Percentiles rank a stretch among this genome's conserved stretches.
phyloP scores from a whole-genome alignment of 257 asterid genomes.

The Solanum virginianum region DNA sequence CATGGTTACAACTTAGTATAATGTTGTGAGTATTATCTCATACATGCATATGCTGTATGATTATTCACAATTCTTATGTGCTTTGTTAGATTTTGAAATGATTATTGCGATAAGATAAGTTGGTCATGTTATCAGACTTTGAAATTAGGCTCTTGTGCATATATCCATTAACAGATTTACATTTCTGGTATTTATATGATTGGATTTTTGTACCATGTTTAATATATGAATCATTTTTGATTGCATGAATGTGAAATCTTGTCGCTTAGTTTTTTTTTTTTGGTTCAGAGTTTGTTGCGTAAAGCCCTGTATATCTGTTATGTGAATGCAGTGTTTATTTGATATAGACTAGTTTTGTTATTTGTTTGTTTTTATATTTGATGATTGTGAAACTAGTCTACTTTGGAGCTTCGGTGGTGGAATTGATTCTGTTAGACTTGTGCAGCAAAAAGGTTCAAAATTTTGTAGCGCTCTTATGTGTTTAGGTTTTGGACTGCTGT shows the following conservation, averaged over 20 bases:
- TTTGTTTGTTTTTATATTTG: background rate
- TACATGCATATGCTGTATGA: background rate
- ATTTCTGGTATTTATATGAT: background rate
- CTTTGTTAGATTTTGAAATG: background rate
- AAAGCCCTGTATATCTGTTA: background rate
- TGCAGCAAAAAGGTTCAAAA: background rate
- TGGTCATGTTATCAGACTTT: background rate
- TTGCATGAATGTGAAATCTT: background rate
- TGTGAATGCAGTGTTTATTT: background rate
- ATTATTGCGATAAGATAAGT: background rate
- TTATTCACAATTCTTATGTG: background rate
- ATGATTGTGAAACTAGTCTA: background rate
- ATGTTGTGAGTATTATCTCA: background rate
- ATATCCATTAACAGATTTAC: background rate
- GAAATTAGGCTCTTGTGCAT: background rate
- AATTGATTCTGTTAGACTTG: background rate
- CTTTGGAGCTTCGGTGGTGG: background rate
- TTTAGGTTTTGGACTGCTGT: background rate
- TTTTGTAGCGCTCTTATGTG: too few relatives aligned
- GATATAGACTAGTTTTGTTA: background rate
- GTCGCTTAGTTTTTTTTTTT: background rate
- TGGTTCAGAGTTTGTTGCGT: background rate
- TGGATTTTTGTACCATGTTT: background rate
- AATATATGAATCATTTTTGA: background rate
- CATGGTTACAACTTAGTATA: background rate